These are phyloP conservation scores for Dysphania ambrosioides DNA, from an alignment of 148 eudicot species.

Conservation along the genomic window DNA sequence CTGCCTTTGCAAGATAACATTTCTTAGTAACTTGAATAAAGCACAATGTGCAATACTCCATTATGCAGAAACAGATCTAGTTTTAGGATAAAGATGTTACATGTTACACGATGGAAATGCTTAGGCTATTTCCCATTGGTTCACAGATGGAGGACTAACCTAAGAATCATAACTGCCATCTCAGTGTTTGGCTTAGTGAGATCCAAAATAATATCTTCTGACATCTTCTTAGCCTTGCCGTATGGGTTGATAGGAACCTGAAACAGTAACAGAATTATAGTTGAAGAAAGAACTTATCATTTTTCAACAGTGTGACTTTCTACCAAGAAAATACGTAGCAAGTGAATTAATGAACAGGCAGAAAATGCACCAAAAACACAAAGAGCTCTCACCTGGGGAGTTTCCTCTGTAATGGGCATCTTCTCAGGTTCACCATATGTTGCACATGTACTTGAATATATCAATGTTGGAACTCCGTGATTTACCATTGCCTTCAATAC, in stretches of 20 bases:
- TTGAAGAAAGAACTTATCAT: not conserved
- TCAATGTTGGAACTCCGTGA: constrained; percentile 70
- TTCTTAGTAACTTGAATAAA: not conserved
- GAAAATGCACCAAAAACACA: constrained; percentile 7
- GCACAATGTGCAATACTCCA: not conserved
- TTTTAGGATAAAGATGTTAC: not conserved
- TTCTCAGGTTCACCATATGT: constrained; percentile 95
- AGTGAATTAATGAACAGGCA: not conserved
- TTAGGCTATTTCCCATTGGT: not conserved
- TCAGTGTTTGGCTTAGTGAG: constrained; percentile 58
- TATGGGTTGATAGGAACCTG: constrained; percentile 95
- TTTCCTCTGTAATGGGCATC: constrained; percentile 95
- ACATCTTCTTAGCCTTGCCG: constrained; percentile 98
- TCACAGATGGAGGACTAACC: constrained; percentile 37
- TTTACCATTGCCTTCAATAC: constrained; percentile 86
- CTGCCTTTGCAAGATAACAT: not conserved
- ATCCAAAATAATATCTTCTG: constrained; percentile 94
- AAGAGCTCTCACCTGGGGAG: constrained; percentile 69
- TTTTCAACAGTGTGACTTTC: not conserved
- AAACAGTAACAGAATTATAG: constrained; percentile 25
- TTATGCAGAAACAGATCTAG: not conserved
- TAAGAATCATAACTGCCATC: constrained; percentile 90
- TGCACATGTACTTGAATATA: constrained; percentile 97
- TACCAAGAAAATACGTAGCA: too few species aligned
- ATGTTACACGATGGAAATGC: not conserved